Percentiles rank a stretch among this genome's conserved stretches.
phyloP scores from a whole-genome alignment of 257 asterid genomes.

The Eustoma russellianum region DNA sequence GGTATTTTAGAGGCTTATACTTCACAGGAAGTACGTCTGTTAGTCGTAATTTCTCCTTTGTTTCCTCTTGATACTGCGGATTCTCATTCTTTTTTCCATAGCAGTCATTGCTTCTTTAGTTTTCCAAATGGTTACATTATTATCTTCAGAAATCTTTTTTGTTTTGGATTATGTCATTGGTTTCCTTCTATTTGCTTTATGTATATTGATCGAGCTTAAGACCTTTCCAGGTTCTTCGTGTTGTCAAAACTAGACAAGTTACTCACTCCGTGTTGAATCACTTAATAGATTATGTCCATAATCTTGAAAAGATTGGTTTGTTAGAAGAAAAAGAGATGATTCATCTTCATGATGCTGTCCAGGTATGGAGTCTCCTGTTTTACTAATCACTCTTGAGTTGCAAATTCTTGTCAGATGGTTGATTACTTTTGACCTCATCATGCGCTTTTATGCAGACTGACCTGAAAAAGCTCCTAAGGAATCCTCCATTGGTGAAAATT shows the following conservation, averaged over 20 bases:
- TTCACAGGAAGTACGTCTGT: too few species aligned
- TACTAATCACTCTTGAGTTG: conserved; percentile 5
- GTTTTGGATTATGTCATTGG: not conserved
- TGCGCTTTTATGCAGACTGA: conserved; percentile 46
- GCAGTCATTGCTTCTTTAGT: not conserved
- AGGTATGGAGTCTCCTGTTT: conserved; percentile 38
- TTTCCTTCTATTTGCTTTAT: too few species aligned
- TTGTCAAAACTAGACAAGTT: conserved; percentile 90
- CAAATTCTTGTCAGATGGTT: conserved; percentile 10
- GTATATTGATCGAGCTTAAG: not conserved
- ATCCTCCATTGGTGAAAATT: conserved; percentile 71
- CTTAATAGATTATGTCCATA: conserved; percentile 68
- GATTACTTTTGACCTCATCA: not conserved
- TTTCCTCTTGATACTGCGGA: too few species aligned
- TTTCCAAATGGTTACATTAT: not conserved
- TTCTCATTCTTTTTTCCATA: not conserved
- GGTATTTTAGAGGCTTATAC: too few species aligned
- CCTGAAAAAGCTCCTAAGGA: conserved; percentile 70
- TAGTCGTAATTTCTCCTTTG: too few species aligned
- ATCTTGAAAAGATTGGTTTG: conserved; percentile 88
- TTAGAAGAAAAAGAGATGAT: conserved; percentile 85
- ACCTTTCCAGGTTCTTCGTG: conserved; percentile 70
- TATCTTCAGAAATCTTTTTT: not conserved
- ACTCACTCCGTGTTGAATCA: conserved; percentile 78
- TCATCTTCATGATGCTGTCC: conserved; percentile 92